phyloP scores from a whole-genome alignment of 148 eudicot species.

The Camellia sinensis region DNA sequence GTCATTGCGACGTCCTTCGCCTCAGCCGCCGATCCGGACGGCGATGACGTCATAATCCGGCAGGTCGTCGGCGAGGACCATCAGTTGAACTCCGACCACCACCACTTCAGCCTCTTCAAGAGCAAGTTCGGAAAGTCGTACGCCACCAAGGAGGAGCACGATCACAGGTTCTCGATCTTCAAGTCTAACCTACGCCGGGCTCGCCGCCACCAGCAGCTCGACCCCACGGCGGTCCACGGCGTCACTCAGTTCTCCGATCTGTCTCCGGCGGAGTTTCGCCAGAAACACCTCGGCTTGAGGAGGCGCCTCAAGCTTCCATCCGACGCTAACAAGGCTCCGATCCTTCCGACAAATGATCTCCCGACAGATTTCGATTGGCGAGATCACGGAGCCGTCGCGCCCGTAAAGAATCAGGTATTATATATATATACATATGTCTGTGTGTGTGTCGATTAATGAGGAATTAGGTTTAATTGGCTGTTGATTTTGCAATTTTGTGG shows the following conservation, averaged over 20 bases:
- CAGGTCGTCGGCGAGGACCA: constrained; percentile 31
- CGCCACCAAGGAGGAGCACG: constrained; percentile 53
- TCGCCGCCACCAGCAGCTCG: constrained; percentile 44
- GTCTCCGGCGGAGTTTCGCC: constrained; percentile 47
- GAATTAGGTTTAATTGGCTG: background rate
- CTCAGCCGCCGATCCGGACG: constrained; percentile 3
- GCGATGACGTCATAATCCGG: constrained; percentile 39
- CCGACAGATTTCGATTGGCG: constrained; percentile 62
- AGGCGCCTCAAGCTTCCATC: constrained; percentile 38
- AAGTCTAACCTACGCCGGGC: constrained; percentile 56
- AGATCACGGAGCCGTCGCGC: constrained; percentile 56
- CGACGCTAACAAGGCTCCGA: constrained; percentile 49
- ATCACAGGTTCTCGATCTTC: constrained; percentile 55
- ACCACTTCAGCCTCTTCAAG: constrained; percentile 63
- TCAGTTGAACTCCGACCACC: constrained; percentile 32
- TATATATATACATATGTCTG: background rate
- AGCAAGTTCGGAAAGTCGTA: constrained; percentile 40
- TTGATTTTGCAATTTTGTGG: background rate
- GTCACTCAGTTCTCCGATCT: constrained; percentile 66
- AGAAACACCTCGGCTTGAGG: constrained; percentile 37
- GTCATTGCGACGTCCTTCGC: constrained; percentile 21
- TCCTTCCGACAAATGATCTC: constrained; percentile 45
- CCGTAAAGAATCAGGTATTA: constrained; percentile 57
- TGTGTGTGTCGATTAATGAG: background rate
- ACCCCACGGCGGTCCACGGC: constrained; percentile 59